A percentile compares a stretch with the other conserved stretches of the same genome.
phyloP scores from a whole-genome alignment of 2,329 filamentous ascomycete genomes.

The Aureobasidium sp. region DNA sequence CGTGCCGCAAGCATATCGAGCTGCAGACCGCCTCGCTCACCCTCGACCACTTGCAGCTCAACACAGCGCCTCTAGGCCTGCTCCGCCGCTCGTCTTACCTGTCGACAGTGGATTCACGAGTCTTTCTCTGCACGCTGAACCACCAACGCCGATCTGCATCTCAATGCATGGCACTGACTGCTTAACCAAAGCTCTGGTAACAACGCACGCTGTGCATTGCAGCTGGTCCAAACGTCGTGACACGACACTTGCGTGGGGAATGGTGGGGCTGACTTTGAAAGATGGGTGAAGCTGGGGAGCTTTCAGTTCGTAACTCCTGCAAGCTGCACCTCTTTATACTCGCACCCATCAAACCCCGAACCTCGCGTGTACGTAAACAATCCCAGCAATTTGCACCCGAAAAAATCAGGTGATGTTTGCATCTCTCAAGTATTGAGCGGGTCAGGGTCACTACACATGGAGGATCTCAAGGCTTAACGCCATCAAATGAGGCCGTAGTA shows the following conservation, averaged over 20 bases:
- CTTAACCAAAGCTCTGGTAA: slow-evolving; percentile 12
- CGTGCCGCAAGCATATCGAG: not conserved
- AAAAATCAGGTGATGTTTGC: slow-evolving; percentile 23
- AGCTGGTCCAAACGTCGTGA: not conserved
- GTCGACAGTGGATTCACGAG: too few species aligned
- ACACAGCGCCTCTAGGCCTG: not conserved
- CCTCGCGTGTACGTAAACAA: not conserved
- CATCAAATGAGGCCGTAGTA: not conserved
- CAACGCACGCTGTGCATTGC: slow-evolving; percentile 10
- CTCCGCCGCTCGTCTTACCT: not conserved
- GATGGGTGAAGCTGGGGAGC: not conserved
- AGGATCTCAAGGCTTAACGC: not conserved
- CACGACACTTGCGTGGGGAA: not conserved
- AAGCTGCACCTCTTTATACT: not conserved
- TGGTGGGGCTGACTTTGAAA: not conserved
- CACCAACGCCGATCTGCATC: not conserved
- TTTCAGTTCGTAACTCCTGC: not conserved
- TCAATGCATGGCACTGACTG: not conserved
- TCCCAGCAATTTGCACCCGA: not conserved
- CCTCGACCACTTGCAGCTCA: not conserved
- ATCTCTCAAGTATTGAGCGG: slow-evolving; percentile 10
- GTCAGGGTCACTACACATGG: not conserved
- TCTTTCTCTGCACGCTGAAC: not conserved
- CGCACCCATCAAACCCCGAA: not conserved
- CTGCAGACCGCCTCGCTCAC: slow-evolving; percentile 2